Evolutionary conservation across 2,329 filamentous ascomycete genomes (phyloP).

Genomic region (Blumeriella jaapii): DNA sequence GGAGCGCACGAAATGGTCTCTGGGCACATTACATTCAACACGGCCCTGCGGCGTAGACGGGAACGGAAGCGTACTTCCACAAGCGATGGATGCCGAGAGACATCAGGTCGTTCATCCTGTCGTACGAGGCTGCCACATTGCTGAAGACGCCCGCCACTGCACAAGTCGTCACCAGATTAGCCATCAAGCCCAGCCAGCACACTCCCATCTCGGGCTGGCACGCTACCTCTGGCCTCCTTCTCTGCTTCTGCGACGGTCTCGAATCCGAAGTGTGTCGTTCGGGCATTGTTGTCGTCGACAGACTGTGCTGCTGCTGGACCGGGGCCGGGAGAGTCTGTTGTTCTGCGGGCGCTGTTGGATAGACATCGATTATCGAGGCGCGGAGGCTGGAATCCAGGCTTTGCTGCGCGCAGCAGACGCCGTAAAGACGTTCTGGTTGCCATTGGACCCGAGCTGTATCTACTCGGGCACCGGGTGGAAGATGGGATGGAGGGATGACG

Average conservation of each 20-base stretch:
- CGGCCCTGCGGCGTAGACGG: too few species aligned
- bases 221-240: conserved; percentile 27
- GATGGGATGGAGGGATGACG: too few species aligned
- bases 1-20: conserved; percentile 82
- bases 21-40: conserved; percentile 26
- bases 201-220: not conserved
- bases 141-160: conserved; percentile 67
- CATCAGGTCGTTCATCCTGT: conserved; percentile 99
- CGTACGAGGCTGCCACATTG: conserved; percentile 79
- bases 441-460: too few species aligned
- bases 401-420: conserved; percentile 14
- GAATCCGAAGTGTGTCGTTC: conserved; percentile 28
- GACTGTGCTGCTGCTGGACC: conserved; percentile 11
- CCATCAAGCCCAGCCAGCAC: conserved; percentile 9
- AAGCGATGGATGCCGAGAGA: conserved; percentile 91
- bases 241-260: conserved; percentile 27
- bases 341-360: conserved; percentile 9
- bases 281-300: conserved; percentile 20
- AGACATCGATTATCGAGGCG: conserved; percentile 15
- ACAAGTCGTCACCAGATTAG: too few species aligned
- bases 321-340: too few species aligned
- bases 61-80: conserved; percentile 57
- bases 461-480: too few species aligned
- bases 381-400: conserved; percentile 10
- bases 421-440: conserved; percentile 17